Conservation (phyloP, 2,329 filamentous ascomycete species). For the Ascochyta pisi region DNA sequence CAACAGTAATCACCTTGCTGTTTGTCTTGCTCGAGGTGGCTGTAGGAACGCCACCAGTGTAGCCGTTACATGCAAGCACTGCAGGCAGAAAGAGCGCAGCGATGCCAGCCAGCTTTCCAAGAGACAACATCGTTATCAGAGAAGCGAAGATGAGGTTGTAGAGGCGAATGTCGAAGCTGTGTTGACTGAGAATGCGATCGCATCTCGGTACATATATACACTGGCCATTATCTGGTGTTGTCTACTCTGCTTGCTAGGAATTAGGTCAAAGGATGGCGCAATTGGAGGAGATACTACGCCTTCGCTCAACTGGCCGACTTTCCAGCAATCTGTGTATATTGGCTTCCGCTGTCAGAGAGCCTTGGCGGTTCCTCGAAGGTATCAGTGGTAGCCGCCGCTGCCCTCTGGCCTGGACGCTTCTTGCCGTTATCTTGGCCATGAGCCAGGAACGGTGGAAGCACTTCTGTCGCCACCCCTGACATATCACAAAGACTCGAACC, state of each 20-base stretch:
- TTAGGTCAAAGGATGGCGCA: not conserved
- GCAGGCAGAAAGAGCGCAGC: conserved; percentile 20
- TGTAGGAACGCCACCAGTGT: conserved; percentile 23
- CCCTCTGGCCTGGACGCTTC: not conserved
- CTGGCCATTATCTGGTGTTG: not conserved
- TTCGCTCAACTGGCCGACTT: conserved; percentile 3
- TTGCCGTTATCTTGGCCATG: not conserved
- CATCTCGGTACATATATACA: not conserved
- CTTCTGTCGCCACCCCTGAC: not conserved
- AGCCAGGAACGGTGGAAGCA: not conserved
- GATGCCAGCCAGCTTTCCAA: conserved; percentile 13
- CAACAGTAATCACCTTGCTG: conserved; percentile 24
- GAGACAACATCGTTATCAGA: conserved; percentile 8
- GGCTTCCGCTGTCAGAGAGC: not conserved
- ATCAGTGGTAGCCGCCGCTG: not conserved
- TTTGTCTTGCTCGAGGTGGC: conserved; percentile 25
- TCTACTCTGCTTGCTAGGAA: not conserved
- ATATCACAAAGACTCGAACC: not conserved
- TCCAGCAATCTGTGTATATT: conserved; percentile 6
- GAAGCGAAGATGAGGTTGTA: not conserved
- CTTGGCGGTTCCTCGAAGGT: conserved; percentile 1
- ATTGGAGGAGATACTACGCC: conserved; percentile 9
- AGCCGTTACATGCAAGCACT: conserved; percentile 24
- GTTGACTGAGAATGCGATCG: not conserved
- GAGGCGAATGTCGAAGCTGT: not conserved